phyloP scores from a whole-genome alignment of 768 basidiomycete species.

The Sistotremastrum niveocremeum region DNA sequence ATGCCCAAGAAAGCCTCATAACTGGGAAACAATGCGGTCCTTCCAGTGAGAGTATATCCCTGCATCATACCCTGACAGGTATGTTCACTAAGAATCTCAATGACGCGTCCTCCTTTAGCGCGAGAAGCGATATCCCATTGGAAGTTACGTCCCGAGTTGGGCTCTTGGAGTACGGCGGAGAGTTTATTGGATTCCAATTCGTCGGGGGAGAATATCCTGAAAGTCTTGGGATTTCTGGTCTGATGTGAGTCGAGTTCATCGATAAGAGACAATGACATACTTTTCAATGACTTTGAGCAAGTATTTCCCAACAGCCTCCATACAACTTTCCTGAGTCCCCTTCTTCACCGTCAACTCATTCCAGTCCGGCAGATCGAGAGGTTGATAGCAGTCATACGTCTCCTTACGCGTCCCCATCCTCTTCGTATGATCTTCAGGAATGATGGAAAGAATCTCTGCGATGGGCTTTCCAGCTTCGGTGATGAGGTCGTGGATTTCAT shows the following conservation, averaged over 20 bases:
- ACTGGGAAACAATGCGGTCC: slow-evolving; percentile 74
- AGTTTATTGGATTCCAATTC: slow-evolving; percentile 83
- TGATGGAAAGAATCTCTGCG: slow-evolving; percentile 38
- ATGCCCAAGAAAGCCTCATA: slow-evolving; percentile 91
- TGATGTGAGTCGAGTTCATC: neutral
- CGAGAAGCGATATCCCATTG: slow-evolving; percentile 70
- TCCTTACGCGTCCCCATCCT: slow-evolving; percentile 62
- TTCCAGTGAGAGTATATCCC: slow-evolving; percentile 83
- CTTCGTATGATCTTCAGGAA: slow-evolving; percentile 42
- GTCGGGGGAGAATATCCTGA: slow-evolving; percentile 88
- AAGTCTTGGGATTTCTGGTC: slow-evolving; percentile 53
- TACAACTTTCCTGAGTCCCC: slow-evolving; percentile 56
- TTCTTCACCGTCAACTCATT: slow-evolving; percentile 33
- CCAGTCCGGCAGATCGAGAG: slow-evolving; percentile 60
- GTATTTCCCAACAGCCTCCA: slow-evolving; percentile 54
- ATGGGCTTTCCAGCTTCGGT: slow-evolving; percentile 33
- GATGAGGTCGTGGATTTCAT: slow-evolving; percentile 58
- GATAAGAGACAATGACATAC: slow-evolving; percentile 20
- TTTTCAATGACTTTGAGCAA: slow-evolving; percentile 41
- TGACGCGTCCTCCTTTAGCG: slow-evolving; percentile 63
- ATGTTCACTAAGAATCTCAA: slow-evolving; percentile 84
- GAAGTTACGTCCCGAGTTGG: slow-evolving; percentile 49
- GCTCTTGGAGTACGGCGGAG: slow-evolving; percentile 55
- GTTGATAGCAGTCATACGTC: slow-evolving; percentile 45
- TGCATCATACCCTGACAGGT: slow-evolving; percentile 86